Percentiles rank a stretch among this genome's conserved stretches.
Evolutionary conservation across 805 yeast species (phyloP).

Genomic region (Candida ipomoeae): DNA sequence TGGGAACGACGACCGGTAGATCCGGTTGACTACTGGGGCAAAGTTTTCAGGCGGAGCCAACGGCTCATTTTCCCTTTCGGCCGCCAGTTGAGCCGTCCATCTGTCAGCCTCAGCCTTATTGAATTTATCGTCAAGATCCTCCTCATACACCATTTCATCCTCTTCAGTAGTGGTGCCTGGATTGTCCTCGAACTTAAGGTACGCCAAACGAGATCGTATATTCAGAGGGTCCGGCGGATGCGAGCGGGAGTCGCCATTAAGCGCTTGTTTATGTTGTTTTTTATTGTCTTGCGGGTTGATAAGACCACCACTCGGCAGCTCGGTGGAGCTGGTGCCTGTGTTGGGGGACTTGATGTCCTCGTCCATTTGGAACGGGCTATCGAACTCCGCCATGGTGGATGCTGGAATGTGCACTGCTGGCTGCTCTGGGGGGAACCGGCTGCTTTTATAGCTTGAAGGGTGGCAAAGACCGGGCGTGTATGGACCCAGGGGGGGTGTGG

Average conservation of each 20-base stretch:
- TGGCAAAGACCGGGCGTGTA: not conserved
- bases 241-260: not conserved
- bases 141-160: slow-evolving; percentile 29
- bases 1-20: slow-evolving; percentile 89
- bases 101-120: slow-evolving; percentile 24
- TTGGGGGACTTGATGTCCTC: slow-evolving; percentile 28
- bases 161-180: slow-evolving; percentile 29
- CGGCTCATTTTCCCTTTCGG: slow-evolving; percentile 13
- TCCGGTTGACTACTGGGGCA: slow-evolving; percentile 66
- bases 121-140: slow-evolving; percentile 40
- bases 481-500: not conserved
- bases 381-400: slow-evolving; percentile 26
- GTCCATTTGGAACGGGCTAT: slow-evolving; percentile 45
- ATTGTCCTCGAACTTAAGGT: slow-evolving; percentile 24
- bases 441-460: not conserved
- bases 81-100: slow-evolving; percentile 10
- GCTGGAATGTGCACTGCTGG: not conserved
- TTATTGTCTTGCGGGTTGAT: not conserved
- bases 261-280: not conserved
- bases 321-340: not conserved
- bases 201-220: slow-evolving; percentile 32
- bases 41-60: slow-evolving; percentile 85
- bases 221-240: slow-evolving; percentile 6
- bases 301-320: slow-evolving; percentile 1
- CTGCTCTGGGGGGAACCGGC: not conserved